Conservation (phyloP, 1,284 basidiomycete species). For the Vanrija humicola region DNA sequence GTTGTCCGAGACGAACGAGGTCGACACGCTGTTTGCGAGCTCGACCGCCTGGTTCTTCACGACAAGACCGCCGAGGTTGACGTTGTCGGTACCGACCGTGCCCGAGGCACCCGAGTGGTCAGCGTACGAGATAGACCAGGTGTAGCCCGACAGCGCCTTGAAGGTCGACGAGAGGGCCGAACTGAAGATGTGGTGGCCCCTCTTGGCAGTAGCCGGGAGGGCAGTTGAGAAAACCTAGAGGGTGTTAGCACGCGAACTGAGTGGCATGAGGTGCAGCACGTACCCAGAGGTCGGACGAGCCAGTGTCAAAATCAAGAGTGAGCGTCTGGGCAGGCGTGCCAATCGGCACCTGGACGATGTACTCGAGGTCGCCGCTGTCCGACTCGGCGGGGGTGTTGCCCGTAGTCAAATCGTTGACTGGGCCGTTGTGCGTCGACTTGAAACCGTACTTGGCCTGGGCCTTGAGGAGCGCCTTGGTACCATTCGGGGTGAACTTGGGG, state of each 20-base stretch:
- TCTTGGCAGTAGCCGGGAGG: too few relatives aligned
- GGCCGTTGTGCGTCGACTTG: conserved; percentile 2
- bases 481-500: too few relatives aligned
- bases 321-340: conserved; percentile 54
- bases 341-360: conserved; percentile 40
- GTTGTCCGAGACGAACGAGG: conserved; percentile 48
- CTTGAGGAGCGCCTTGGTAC: conserved; percentile 4
- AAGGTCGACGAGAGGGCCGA: conserved; percentile 13
- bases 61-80: conserved; percentile 76
- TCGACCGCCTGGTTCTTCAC: conserved; percentile 67
- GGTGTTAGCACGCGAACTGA: conserved; percentile 13
- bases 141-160: conserved; percentile 16
- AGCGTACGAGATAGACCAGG: conserved; percentile 44
- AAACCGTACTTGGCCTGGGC: not conserved
- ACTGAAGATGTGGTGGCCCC: conserved; percentile 16
- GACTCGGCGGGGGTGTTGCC: too few relatives aligned
- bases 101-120: conserved; percentile 67
- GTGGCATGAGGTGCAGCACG: conserved; percentile 14
- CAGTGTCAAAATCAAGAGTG: conserved; percentile 58
- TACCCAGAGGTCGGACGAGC: conserved; percentile 57
- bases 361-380: conserved; percentile 37
- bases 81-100: conserved; percentile 62
- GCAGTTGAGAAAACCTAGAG: too few relatives aligned
- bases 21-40: conserved; percentile 40
- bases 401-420: conserved; percentile 15